Base-by-base conservation (phyloP, 345 rosid species). In the Rubroshorea leprosula region DNA sequence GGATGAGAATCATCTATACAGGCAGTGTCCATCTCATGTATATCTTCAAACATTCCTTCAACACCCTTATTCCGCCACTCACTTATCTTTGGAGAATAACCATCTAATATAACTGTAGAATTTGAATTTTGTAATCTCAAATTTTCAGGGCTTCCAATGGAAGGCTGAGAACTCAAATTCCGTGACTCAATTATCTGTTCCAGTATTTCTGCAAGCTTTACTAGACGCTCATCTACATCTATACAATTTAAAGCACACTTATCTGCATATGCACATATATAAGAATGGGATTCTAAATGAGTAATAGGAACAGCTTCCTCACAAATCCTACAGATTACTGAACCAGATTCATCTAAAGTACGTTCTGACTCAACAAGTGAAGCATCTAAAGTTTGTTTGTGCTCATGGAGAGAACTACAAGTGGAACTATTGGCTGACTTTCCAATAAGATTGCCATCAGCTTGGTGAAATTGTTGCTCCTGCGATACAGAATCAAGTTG, bases 11-110 rank as follows among this genome's bases (percentile, higher is more conserved):
- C 89, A 29, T 87, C 95, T 43, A 87, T 84, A 58, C 61, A 75
- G 57, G 95, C 84, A 35, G 91, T 84, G 68, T 87, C 91, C 95
- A 87, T 87, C 62, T 84, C 95, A 76, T 87, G 95, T 73, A 84
- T 80, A 66, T 87, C 95, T 69, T 87, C 95, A 74, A 84, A 84
- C 91, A 87, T 87, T 61, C 95, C 91, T 72, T 87, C 89, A 52
- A 84, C 76, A 39, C 95, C 91, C 76, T 79, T 87, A 54, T 68
- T 80, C 57, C 89, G 74, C 89, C 95, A 87, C 60, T 87, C 95
- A 65, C 78, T 80, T 54, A 76, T 21, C 74, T 75, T 87, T 49
- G 95, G 95, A 60, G 95, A 87, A 68, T 67, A 80, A 68, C 76
- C 79, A 66, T 87, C 91, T 38, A 80, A 59, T 8, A 68, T 59